Conservation (phyloP, 257 asterid species). For the Solanum pimpinellifolium region DNA sequence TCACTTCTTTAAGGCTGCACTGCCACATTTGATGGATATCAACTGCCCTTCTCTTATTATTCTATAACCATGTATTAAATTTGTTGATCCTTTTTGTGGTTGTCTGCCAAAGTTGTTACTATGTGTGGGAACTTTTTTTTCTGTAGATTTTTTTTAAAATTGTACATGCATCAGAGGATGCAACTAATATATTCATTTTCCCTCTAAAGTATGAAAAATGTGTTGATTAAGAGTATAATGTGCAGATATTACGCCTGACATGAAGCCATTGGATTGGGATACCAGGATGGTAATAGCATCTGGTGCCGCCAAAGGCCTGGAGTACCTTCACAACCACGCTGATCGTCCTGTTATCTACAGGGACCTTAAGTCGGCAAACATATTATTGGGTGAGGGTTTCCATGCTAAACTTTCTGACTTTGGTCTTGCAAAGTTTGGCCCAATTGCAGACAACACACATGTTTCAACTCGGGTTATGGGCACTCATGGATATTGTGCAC, state of each 20-base stretch:
- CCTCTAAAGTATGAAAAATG: not conserved
- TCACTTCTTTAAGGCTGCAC: not conserved
- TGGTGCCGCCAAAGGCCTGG: slow-evolving; percentile 32
- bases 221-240: not conserved
- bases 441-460: slow-evolving; percentile 19
- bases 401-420: slow-evolving; percentile 40
- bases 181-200: not conserved
- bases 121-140: not conserved
- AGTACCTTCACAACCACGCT: slow-evolving; percentile 32
- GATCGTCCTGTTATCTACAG: slow-evolving; percentile 41
- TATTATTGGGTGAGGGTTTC: slow-evolving; percentile 34
- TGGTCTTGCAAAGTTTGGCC: slow-evolving; percentile 49
- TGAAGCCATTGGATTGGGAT: slow-evolving; percentile 32
- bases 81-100: not conserved
- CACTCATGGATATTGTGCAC: slow-evolving; percentile 39
- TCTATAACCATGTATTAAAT: not conserved
- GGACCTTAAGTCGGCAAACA: slow-evolving; percentile 38
- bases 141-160: not conserved
- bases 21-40: not conserved
- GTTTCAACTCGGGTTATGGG: slow-evolving; percentile 50
- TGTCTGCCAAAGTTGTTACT: not conserved
- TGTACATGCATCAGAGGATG: not conserved
- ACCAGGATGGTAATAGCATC: slow-evolving; percentile 33
- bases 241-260: slow-evolving; percentile 22
- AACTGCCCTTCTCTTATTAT: not conserved